Conservation (phyloP, 805 yeast species). For the Candida coleopterorum region DNA sequence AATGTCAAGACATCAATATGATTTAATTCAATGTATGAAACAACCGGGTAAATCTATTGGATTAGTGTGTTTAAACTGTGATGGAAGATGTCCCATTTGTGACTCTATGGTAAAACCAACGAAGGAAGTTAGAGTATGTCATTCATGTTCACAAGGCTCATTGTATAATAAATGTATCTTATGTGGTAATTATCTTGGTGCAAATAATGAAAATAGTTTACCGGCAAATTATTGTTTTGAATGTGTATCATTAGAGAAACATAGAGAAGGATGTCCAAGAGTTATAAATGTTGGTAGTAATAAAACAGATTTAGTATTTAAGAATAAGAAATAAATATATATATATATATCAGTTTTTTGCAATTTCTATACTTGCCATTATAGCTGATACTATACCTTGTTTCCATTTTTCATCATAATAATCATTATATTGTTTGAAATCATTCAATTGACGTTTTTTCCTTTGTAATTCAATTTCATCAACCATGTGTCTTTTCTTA, state of each 20-base stretch:
- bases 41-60: conserved; percentile 78
- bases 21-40: conserved; percentile 75
- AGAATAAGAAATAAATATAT: conserved; percentile 31
- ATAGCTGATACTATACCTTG: conserved; percentile 40
- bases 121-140: conserved; percentile 67
- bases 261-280: conserved; percentile 90
- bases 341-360: conserved; percentile 8
- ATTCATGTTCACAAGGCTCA: conserved; percentile 78
- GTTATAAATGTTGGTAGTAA: conserved; percentile 78
- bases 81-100: conserved; percentile 87
- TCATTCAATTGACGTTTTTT: conserved; percentile 38
- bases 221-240: conserved; percentile 79
- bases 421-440: conserved; percentile 40
- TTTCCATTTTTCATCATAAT: conserved; percentile 47
- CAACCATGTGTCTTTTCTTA: conserved; percentile 38
- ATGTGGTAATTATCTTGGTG: conserved; percentile 63
- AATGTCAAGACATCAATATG: conserved; percentile 93
- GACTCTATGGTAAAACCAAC: conserved; percentile 78
- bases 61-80: conserved; percentile 75
- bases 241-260: conserved; percentile 73
- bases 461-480: conserved; percentile 39
- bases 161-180: conserved; percentile 64
- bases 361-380: conserved; percentile 29
- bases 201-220: conserved; percentile 36
- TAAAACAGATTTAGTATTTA: conserved; percentile 60